Conservation (phyloP, 2,329 filamentous ascomycete genomes). For the Leptosphaerulina australis region DNA sequence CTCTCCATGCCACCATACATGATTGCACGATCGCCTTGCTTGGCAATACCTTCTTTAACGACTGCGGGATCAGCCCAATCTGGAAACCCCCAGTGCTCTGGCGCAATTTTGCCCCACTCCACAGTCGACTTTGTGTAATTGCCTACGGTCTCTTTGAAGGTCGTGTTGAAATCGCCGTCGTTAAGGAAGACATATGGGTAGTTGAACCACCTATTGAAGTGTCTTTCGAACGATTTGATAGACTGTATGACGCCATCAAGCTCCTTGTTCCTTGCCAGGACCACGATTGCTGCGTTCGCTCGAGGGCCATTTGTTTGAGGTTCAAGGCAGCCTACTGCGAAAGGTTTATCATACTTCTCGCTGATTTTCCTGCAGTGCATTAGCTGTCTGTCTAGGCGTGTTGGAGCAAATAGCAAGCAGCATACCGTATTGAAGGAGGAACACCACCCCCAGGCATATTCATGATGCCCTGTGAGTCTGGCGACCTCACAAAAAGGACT, state of each 20-base stretch:
- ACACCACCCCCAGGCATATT: conserved; percentile 86
- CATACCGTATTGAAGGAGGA: conserved; percentile 85
- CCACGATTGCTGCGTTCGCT: conserved; percentile 94
- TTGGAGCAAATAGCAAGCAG: background rate
- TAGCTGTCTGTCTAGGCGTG: conserved; percentile 14
- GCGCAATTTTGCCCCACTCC: conserved; percentile 92
- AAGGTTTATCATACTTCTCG: conserved; percentile 96
- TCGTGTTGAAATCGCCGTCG: conserved; percentile 94
- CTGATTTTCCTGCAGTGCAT: conserved; percentile 78
- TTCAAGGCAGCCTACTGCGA: conserved; percentile 86
- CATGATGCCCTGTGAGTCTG: conserved; percentile 79
- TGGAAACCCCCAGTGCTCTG: conserved; percentile 93
- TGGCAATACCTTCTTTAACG: conserved; percentile 92
- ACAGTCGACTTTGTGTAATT: conserved; percentile 89
- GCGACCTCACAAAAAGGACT: conserved; percentile 86
- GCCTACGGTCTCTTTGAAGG: conserved; percentile 83
- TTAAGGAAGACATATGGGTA: conserved; percentile 99
- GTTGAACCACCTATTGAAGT: conserved; percentile 99
- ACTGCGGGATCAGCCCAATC: conserved; percentile 96
- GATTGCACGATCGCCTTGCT: conserved; percentile 95
- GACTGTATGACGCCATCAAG: conserved; percentile 95
- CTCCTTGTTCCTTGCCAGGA: conserved; percentile 94
- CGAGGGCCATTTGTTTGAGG: conserved; percentile 76
- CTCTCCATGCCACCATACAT: conserved; percentile 99
- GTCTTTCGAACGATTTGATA: conserved; percentile 94